Base-by-base conservation (phyloP, 129 eudicot species). In the Heracleum sosnowskyi region DNA sequence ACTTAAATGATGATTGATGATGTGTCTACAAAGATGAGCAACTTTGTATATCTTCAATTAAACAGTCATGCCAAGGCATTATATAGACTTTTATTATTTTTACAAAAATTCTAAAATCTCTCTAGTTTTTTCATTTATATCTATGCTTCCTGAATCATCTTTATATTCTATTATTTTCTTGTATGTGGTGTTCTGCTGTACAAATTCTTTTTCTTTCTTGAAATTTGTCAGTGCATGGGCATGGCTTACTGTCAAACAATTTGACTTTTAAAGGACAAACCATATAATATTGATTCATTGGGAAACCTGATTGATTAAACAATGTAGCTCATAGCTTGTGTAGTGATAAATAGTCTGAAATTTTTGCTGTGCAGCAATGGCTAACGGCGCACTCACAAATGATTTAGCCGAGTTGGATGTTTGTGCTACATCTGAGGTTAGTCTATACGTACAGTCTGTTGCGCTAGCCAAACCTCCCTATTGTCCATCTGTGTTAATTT, bases 361-460 rank as follows among this genome's bases (percentile, higher is more conserved):
- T n/a, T 74, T 73, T 12, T 42, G 45, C 55, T 68, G 46, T 78
- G 83, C 91, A 85, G 89, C 86, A 35, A 70, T 80, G 20, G 69
- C 79, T 36, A 86, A 87, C 16, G 91, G 93, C 63, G 74, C 79
- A 69, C 73, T 81, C 9, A 28, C 29, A 40, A 85, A 80, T 17
- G 84, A 85, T 41, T 77, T 77, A 22, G 75, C 93, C 36, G 90
- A 89, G 76, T 76, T 82, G 17, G 89, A 80, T 22, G 45, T 36
- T 74, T 63, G 51, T 79, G 83, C 74, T 75, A 76, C 82, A 75
- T 90, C 89, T 7, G 93, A 92, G 82, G 89, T 88, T 40, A 68
- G 77, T 5, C 75, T 77, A 16, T 16, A 44, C 22, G 13, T 41
- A 10, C 53, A 70, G 63, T 55, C 40, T 69, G 55, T 66, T 33